phyloP scores from a whole-genome alignment of 2,329 filamentous ascomycete species.

The Trichoderma oligosporum region DNA sequence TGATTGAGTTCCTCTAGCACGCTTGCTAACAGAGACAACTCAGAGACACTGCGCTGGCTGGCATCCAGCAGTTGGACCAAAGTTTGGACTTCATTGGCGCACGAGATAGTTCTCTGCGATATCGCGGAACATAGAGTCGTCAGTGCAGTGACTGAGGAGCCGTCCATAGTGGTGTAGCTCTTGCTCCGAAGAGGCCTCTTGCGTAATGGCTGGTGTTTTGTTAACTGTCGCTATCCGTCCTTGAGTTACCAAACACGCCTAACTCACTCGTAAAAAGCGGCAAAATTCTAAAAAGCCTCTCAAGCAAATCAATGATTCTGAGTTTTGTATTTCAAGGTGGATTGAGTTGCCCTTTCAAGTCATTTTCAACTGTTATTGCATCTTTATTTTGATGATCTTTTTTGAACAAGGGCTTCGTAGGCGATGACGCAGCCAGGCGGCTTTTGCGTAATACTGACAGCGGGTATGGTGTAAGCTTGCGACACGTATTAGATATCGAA shows the following conservation, averaged over 20 bases:
- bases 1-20: constrained; percentile 29
- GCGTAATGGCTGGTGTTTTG: not conserved
- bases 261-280: too few relatives aligned
- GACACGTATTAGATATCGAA: not conserved
- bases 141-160: constrained; percentile 35
- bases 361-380: not conserved
- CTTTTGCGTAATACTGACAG: not conserved
- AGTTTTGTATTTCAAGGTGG: not conserved
- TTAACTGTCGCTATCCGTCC: too few relatives aligned
- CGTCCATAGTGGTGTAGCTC: constrained; percentile 28
- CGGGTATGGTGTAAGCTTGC: not conserved
- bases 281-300: too few relatives aligned
- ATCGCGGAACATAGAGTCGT: constrained; percentile 32
- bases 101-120: constrained; percentile 30
- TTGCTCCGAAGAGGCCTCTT: not conserved
- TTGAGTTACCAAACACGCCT: too few relatives aligned
- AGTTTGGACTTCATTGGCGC: constrained; percentile 30
- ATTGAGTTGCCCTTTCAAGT: not conserved
- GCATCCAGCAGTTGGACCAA: constrained; percentile 24
- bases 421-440: constrained; percentile 12
- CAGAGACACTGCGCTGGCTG: constrained; percentile 19
- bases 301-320: not conserved
- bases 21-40: constrained; percentile 25
- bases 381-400: not conserved
- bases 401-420: not conserved